Base-by-base conservation (phyloP, 306 rosid genomes). In the Cucurbita moschata region DNA sequence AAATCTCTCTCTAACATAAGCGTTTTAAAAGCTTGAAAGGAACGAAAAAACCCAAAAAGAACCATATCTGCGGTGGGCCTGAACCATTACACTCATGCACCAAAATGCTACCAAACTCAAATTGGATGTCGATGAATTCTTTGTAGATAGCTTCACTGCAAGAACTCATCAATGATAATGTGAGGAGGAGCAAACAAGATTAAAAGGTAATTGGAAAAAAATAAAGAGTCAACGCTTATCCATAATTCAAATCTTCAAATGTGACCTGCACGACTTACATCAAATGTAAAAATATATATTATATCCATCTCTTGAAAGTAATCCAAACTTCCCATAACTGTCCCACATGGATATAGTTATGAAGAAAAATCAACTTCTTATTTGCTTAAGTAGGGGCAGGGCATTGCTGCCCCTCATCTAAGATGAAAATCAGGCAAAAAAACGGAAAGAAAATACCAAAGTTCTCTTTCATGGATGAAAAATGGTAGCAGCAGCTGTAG, bases 311-410 rank as follows among this genome's bases (percentile, higher is more conserved):
- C 35, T 30, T 30, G 35, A 30, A 30, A 30, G 35, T 30, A 30
- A 30, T 30, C 35, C 35, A 2, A 30, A 30, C 35, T 30, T 30
- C 35, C 35, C 35, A 30, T 30, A 30, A 57, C 4, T 50, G 30
- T 65, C 37, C 54, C 37, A 65, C 70, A 39, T 63, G 70, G 49
- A 38, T 65, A 65, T 19, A 65, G 52, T 42, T 42, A 18, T 43
- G 54, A 43, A 43, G 72, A 43, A 42, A 62, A 65, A 65, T 11
- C 54, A 43, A 65, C 72, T 64, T 64, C 71, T 65, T 65, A 65
- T 65, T 65, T 19, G 72, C 72, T 43, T 65, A 60, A 1, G 11
- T 54, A n/a, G n/a, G n/a, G 19, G 47, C 12, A 16, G 46, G 72
- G 38, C 72, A 43, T 65, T 65, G n/a, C 53, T 53, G 10, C 18